Evolutionary conservation across 2,329 filamentous ascomycete genomes (phyloP).

Genomic region (Beauveria asiatica): DNA sequence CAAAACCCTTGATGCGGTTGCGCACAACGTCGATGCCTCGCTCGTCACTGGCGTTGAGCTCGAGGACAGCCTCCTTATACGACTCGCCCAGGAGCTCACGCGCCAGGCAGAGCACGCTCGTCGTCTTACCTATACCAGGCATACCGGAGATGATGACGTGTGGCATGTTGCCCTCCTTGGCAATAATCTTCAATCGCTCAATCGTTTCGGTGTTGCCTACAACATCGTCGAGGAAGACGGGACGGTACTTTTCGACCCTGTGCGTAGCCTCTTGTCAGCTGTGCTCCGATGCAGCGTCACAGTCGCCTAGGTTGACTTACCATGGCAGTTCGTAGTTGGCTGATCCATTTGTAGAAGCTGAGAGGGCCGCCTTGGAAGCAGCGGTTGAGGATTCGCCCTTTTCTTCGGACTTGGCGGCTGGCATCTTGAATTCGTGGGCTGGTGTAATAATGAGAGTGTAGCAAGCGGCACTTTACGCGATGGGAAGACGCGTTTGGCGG

Average conservation of each 20-base stretch:
- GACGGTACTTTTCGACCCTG: constrained; percentile 98
- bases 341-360: constrained; percentile 40
- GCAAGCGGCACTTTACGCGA: constrained; percentile 29
- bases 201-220: constrained; percentile 98
- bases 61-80: constrained; percentile 95
- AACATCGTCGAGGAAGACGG: constrained; percentile 89
- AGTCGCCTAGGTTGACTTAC: constrained; percentile 33
- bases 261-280: constrained; percentile 9
- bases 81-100: constrained; percentile 83
- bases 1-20: constrained; percentile 96
- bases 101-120: constrained; percentile 86
- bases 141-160: constrained; percentile 99
- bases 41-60: constrained; percentile 94
- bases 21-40: constrained; percentile 96
- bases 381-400: constrained; percentile 54
- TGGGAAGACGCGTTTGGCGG: constrained; percentile 25
- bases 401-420: constrained; percentile 40
- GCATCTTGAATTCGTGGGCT: constrained; percentile 29
- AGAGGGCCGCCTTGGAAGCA: constrained; percentile 48
- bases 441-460: constrained; percentile 13
- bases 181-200: constrained; percentile 94
- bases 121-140: constrained; percentile 98
- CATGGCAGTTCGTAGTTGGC: constrained; percentile 70
- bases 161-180: constrained; percentile 97
- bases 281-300: constrained; percentile 15